These are phyloP conservation scores for Candida sonorensis DNA, from an alignment of 805 yeast species.

Conservation along the genomic window DNA sequence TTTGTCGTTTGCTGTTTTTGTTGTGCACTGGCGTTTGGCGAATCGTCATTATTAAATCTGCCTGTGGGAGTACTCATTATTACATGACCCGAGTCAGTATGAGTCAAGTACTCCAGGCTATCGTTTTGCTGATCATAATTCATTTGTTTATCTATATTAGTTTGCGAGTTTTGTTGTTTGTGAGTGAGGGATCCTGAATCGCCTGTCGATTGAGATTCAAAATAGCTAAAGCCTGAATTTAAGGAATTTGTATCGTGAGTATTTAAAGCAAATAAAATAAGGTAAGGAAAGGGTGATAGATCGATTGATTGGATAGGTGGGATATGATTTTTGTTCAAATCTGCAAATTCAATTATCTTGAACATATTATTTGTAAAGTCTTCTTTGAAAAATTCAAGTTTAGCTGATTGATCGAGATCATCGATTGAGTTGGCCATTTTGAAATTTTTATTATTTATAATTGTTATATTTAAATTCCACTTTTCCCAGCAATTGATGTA, in stretches of 20 bases:
- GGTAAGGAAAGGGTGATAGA: constrained; percentile 57
- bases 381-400: constrained; percentile 22
- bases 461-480: constrained; percentile 52
- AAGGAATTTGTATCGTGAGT: constrained; percentile 21
- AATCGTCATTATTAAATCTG: too few species aligned
- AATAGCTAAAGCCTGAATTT: constrained; percentile 17
- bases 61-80: constrained; percentile 12
- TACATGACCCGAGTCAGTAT: constrained; percentile 21
- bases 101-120: constrained; percentile 23
- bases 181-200: too few species aligned
- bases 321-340: constrained; percentile 54
- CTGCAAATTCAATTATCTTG: constrained; percentile 45
- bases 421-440: constrained; percentile 11
- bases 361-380: constrained; percentile 36
- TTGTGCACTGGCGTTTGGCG: too few species aligned
- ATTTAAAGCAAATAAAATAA: constrained; percentile 25
- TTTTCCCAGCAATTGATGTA: constrained; percentile 57
- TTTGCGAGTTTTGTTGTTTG: too few species aligned
- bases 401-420: constrained; percentile 4
- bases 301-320: constrained; percentile 70
- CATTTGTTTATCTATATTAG: too few species aligned
- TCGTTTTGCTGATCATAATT: too few species aligned
- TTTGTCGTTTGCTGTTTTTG: too few species aligned
- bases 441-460: constrained; percentile 24
- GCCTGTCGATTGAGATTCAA: constrained; percentile 10